Base-by-base conservation (phyloP, 2,329 filamentous ascomycete genomes). In the Fonsecaea pugnacius region DNA sequence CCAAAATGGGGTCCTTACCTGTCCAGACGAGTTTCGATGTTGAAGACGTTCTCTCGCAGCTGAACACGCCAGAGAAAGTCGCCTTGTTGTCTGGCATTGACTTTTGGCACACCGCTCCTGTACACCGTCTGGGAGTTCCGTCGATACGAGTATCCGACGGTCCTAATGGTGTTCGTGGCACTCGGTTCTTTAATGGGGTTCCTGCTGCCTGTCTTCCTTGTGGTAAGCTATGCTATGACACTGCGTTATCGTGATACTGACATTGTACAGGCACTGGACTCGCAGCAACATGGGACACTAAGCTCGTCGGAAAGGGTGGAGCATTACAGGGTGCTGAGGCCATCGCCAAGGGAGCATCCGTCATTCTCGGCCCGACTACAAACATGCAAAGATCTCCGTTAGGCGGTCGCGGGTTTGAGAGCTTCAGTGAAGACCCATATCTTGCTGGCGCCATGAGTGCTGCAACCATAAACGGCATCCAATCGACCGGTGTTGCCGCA, bases 371-470 rank as follows among this genome's bases (percentile, higher is more conserved):
- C 0, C 91, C 90, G 1, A 93, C 91, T 0, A 87, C 92, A 36
- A 92, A 91, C 78, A 89, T 92, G 81, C 91, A 95, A 72, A 85
- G 91, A 16, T 90, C 90, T 56, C 91, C 91, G 0, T 82, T 95
- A 0, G 91, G 91, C n/a, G 91, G 91, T 18, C 84, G 91, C 65
- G 92, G 92, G 68, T 96, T 95, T 70, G 91, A 96, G 76, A 92
- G 91, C 0, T 95, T 92, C 75, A 92, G 90, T 0, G 91, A 95
- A 75, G 91, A 95, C 70, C 91, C 91, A 0, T 84, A 89, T 9
- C 82, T 96, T 4, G 91, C 90, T 0, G 90, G 90, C 35, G 89
- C 88, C 67, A 79, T 92, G 65, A 89, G 89, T 12, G 85, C 89
- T 0, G 84, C 89, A 65, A 91, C 91, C 67, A 88, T 91, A 72